Base-by-base conservation (phyloP, 2,329 filamentous ascomycete genomes). In the Chaetomium sp. region DNA sequence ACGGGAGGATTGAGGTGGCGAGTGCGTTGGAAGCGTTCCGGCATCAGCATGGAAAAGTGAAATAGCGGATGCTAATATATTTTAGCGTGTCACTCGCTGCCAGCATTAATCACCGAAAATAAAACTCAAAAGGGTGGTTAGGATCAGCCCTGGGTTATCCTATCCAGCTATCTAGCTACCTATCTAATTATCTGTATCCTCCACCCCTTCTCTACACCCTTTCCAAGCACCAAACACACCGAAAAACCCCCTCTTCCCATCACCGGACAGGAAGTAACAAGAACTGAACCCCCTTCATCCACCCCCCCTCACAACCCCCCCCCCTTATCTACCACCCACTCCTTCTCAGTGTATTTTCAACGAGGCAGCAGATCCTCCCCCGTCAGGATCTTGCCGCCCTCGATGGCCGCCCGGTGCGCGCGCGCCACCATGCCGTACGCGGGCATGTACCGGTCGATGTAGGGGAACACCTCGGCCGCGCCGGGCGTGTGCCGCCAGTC, bases 401-500 rank as follows among this genome's bases (percentile, higher is more conserved):
- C 71, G 10, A 45, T 47, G 25, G 62, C 49, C 4, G 62, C 56
- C 19, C 56, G 56, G 56, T 59, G 62, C 19, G 38, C 57, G 38
- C 49, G 61, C 16, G 61, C 88, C 78, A 90, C 73, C 73, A 84
- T 81, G 1, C 86, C 87, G 74, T 90, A 91, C 31, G 82, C 84
- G 2, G 89, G 88, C 72, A 85, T 79, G 72, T 88, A 90, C 76
- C 79, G 79, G 73, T 90, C 87, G 58, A 91, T 76, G 75, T 82
- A 89, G 13, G 88, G 87, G 65, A 90, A 76, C 4, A 91, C 74
- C 77, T 87, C 80, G 35, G 74, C 71, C 29, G 82, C 77, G 42
- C 85, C 85, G 9, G 82, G 82, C 0, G 74, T 78, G 67, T 79
- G 78, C 54, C 87, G 80, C 88, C 88, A 91, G 74, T 91, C 88